These are phyloP conservation scores for Backusella luteola DNA, from an alignment of 192 early-diverging fungal genomes.

Conservation along the genomic window DNA sequence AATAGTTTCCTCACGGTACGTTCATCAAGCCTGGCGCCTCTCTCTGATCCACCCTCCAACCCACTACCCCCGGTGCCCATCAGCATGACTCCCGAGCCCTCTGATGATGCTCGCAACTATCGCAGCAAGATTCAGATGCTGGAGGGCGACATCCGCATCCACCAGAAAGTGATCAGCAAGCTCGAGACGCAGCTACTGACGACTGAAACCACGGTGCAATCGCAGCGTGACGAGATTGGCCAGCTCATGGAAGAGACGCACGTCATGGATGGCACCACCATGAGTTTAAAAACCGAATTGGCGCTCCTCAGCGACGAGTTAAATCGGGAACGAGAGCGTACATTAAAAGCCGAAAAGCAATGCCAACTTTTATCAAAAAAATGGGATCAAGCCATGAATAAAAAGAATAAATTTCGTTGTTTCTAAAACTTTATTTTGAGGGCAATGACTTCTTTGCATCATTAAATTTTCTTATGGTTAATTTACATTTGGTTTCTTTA, in stretches of 20 bases:
- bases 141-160: slow-evolving; percentile 16
- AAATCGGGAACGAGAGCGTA: slow-evolving; percentile 35
- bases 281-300: background rate
- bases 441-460: slow-evolving; percentile 46
- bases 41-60: background rate
- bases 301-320: background rate
- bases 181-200: slow-evolving; percentile 42
- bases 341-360: slow-evolving; percentile 41
- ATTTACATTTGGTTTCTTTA: slow-evolving; percentile 44
- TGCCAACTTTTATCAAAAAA: slow-evolving; percentile 33
- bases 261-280: background rate
- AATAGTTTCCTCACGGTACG: background rate
- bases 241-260: background rate
- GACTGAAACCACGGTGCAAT: slow-evolving; percentile 35
- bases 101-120: background rate
- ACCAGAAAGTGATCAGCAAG: slow-evolving; percentile 28
- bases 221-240: slow-evolving; percentile 23
- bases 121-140: background rate
- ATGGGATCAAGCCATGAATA: slow-evolving; percentile 40
- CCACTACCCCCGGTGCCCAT: background rate
- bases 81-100: background rate
- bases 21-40: background rate
- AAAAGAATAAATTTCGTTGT: slow-evolving; percentile 50
- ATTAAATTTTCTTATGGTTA: slow-evolving; percentile 33
- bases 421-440: slow-evolving; percentile 38